Evolutionary conservation across 1,284 basidiomycete genomes (phyloP).

Genomic region (Agroathelia rolfsii): DNA sequence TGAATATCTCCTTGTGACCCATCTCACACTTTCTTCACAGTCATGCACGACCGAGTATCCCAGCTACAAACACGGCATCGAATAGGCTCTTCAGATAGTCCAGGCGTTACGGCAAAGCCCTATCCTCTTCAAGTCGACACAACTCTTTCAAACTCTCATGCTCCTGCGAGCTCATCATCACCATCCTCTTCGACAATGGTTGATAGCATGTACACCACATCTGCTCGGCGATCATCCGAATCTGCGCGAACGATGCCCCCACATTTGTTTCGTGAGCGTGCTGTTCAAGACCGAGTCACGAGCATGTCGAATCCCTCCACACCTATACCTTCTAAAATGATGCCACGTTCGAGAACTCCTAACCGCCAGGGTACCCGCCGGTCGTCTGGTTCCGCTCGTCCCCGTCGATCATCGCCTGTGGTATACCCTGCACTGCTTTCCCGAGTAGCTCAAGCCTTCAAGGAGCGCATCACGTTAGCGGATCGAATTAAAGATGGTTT

Average conservation of each 20-base stretch:
- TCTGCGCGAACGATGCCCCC: conserved; percentile 39
- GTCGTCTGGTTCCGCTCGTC: conserved; percentile 35
- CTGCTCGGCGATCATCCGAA: conserved; percentile 43
- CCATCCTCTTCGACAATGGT: conserved; percentile 41
- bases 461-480: conserved; percentile 63
- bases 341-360: conserved; percentile 29
- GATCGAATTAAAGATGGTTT: conserved; percentile 92
- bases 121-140: conserved; percentile 30
- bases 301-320: conserved; percentile 61
- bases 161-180: conserved; percentile 31
- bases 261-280: conserved; percentile 43
- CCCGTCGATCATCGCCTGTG: conserved; percentile 47
- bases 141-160: conserved; percentile 22
- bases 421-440: conserved; percentile 95
- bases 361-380: conserved; percentile 33
- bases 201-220: conserved; percentile 23
- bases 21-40: too few species aligned
- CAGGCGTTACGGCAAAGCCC: too few species aligned
- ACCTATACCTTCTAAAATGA: conserved; percentile 25
- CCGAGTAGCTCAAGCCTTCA: conserved; percentile 90
- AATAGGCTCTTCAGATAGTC: too few species aligned
- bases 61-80: too few species aligned
- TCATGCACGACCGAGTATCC: too few species aligned
- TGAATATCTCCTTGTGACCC: too few species aligned
- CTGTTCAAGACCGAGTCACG: conserved; percentile 56